Evolutionary conservation across 768 basidiomycete species (phyloP).

Genomic region (Leccinum ochraceum): DNA sequence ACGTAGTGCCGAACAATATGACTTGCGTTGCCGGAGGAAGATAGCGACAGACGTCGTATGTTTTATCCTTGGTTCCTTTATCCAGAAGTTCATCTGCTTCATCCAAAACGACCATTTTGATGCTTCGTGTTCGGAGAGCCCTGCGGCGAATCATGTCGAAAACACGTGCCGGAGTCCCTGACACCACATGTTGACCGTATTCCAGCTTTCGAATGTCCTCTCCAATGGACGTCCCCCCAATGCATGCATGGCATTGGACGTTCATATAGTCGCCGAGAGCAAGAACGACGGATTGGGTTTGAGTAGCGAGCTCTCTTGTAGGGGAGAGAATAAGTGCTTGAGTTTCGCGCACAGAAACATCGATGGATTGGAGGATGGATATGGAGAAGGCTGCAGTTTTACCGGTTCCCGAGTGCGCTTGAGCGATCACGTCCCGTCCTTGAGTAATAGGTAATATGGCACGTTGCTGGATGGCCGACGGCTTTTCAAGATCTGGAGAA

Average conservation of each 20-base stretch:
- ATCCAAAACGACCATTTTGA: slow-evolving; percentile 96
- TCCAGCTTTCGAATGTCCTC: slow-evolving; percentile 98
- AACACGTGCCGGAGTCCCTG: slow-evolving; percentile 96
- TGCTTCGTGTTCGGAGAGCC: slow-evolving; percentile 90
- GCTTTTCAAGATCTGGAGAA: slow-evolving; percentile 86
- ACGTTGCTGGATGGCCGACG: slow-evolving; percentile 97
- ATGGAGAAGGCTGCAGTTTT: slow-evolving; percentile 99
- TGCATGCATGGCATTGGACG: slow-evolving; percentile 97
- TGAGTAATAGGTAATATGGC: slow-evolving; percentile 96
- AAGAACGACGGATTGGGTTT: slow-evolving; percentile 96
- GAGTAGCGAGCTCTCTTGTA: slow-evolving; percentile 98
- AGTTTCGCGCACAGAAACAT: slow-evolving; percentile 90
- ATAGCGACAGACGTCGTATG: slow-evolving; percentile 98
- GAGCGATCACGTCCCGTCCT: slow-evolving; percentile 97
- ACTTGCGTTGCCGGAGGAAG: slow-evolving; percentile 97
- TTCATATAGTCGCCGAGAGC: slow-evolving; percentile 99
- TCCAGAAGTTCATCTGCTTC: slow-evolving; percentile 96
- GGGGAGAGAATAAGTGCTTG: slow-evolving; percentile 97
- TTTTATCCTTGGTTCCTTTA: slow-evolving; percentile 99
- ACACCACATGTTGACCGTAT: slow-evolving; percentile 96
- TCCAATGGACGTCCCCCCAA: slow-evolving; percentile 95
- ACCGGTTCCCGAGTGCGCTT: slow-evolving; percentile 98
- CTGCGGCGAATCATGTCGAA: slow-evolving; percentile 99
- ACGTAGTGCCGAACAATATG: slow-evolving; percentile 91
- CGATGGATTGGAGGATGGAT: slow-evolving; percentile 97